phyloP scores from a whole-genome alignment of 805 yeast genomes.

The Wickerhamomyces rabaulensis region DNA sequence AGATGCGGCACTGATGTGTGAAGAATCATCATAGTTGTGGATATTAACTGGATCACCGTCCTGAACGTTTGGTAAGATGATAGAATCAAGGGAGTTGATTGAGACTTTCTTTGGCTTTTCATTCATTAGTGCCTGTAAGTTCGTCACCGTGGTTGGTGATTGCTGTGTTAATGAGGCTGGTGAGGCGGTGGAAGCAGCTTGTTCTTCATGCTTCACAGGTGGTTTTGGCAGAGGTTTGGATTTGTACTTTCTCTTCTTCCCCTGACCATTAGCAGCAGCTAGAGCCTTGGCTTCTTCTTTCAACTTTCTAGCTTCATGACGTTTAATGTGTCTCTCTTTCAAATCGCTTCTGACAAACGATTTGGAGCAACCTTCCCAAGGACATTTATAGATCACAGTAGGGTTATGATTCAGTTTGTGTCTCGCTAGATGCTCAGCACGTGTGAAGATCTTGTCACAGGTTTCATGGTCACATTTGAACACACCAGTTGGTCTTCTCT shows the following conservation, averaged over 20 bases:
- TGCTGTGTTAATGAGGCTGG: background rate
- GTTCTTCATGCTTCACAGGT: background rate
- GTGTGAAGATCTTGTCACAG: constrained; percentile 51
- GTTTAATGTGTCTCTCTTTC: constrained; percentile 37
- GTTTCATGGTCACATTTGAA: constrained; percentile 39
- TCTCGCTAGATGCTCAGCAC: constrained; percentile 61
- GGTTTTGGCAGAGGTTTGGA: background rate
- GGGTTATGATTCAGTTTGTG: constrained; percentile 61
- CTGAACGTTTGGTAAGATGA: constrained; percentile 22
- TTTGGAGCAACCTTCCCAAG: constrained; percentile 44
- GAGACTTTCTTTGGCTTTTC: constrained; percentile 9
- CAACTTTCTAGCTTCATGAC: constrained; percentile 33
- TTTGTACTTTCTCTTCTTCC: constrained; percentile 11
- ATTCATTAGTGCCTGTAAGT: background rate
- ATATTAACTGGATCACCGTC: constrained; percentile 17
- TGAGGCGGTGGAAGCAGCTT: background rate
- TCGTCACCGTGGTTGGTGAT: constrained; percentile 1
- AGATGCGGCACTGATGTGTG: constrained; percentile 24
- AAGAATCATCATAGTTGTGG: constrained; percentile 17
- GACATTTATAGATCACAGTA: constrained; percentile 48
- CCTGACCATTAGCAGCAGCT: constrained; percentile 7
- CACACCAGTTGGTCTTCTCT: constrained; percentile 26
- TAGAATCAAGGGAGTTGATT: constrained; percentile 23
- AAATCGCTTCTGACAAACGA: constrained; percentile 62
- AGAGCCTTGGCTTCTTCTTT: constrained; percentile 23